Evolutionary conservation across 2,329 filamentous ascomycete species (phyloP).

Genomic region (Colletotrichum cuscutae): DNA sequence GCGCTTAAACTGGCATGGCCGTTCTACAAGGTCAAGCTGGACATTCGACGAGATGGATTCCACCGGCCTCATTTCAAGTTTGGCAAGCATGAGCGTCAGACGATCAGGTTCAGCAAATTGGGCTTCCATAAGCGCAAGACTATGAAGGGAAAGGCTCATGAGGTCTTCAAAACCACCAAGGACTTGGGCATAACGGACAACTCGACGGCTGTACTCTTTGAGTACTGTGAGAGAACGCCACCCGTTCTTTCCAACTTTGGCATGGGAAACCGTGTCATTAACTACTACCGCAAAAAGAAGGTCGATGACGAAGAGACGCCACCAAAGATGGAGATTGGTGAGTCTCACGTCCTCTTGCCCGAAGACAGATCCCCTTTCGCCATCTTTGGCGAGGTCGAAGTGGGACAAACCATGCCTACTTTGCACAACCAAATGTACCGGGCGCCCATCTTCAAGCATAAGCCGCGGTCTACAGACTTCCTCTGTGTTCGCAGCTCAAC

Average conservation of each 20-base stretch:
- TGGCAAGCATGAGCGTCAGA: conserved; percentile 72
- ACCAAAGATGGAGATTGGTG: conserved; percentile 86
- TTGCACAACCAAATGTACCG: conserved; percentile 96
- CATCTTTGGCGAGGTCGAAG: conserved; percentile 91
- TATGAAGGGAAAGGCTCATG: conserved; percentile 81
- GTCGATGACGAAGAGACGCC: conserved; percentile 77
- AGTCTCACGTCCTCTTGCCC: conserved; percentile 86
- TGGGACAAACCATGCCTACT: conserved; percentile 89
- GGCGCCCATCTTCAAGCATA: conserved; percentile 91
- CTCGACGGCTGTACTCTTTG: conserved; percentile 85
- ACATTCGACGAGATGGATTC: conserved; percentile 80
- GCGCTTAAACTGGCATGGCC: conserved; percentile 93
- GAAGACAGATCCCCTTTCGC: conserved; percentile 97
- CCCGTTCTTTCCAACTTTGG: conserved; percentile 94
- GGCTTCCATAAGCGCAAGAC: conserved; percentile 82
- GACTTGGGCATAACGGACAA: conserved; percentile 91
- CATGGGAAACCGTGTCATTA: conserved; percentile 96
- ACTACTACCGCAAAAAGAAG: conserved; percentile 91
- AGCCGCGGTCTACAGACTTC: conserved; percentile 83
- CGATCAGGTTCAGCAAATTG: conserved; percentile 79
- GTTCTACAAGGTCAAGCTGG: conserved; percentile 90
- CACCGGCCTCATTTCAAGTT: conserved; percentile 85
- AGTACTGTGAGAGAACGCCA: conserved; percentile 95
- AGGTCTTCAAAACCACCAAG: conserved; percentile 82
- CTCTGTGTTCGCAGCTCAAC: conserved; percentile 86